Evolutionary conservation across 2,329 filamentous ascomycete species (phyloP).

Genomic region (Trichoderma polysporum): DNA sequence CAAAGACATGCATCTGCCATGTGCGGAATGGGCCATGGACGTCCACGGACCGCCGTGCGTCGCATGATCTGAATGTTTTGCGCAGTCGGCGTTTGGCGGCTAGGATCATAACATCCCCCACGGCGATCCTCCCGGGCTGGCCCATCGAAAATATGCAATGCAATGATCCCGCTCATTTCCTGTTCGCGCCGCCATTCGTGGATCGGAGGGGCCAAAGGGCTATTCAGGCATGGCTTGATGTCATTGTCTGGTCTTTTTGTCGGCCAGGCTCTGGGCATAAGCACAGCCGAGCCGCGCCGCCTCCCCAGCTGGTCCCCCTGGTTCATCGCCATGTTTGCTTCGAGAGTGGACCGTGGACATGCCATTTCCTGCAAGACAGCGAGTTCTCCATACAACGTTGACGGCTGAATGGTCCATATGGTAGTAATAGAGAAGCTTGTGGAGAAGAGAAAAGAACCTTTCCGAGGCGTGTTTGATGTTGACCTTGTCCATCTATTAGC

Average conservation of each 20-base stretch:
- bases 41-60: background rate
- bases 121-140: background rate
- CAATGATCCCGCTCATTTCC: conserved; percentile 23
- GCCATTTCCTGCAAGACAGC: conserved; percentile 4
- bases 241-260: background rate
- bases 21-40: background rate
- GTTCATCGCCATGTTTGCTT: background rate
- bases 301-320: background rate
- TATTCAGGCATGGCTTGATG: conserved; percentile 11
- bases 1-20: conserved; percentile 16
- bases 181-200: conserved; percentile 4
- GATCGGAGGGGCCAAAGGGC: background rate
- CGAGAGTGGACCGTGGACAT: background rate
- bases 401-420: conserved; percentile 7
- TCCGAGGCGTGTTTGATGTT: background rate
- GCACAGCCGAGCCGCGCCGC: background rate
- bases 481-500: background rate
- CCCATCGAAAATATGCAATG: conserved; percentile 19
- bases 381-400: conserved; percentile 8
- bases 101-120: background rate
- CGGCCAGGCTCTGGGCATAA: background rate
- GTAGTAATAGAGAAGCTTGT: background rate
- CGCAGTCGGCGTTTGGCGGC: background rate
- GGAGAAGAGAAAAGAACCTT: background rate
- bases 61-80: conserved; percentile 4